Evolutionary conservation across 495 filamentous ascomycete genomes (phyloP), one percentile per base, ranked within the genome.

Genomic region (Patellaria atrata): DNA sequence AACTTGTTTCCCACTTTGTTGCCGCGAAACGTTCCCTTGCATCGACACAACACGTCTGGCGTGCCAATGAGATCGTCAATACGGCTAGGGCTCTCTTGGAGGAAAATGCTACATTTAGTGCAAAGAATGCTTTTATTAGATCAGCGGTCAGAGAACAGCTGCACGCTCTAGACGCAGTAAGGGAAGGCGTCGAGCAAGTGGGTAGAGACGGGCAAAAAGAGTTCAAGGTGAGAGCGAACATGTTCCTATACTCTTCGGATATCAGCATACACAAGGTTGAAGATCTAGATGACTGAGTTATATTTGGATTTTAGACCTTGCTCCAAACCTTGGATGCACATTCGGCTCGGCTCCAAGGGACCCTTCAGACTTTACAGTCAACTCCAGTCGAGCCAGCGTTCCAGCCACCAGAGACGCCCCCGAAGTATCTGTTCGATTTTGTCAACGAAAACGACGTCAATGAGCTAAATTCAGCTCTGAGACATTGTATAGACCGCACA

Each of bases 21-120:
- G 77, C 76, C 25, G 81, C 91, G 3, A 97, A 96, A 59, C 73
- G 82, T 17, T 86, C 87, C 5, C 71, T 97, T 2, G 79, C 80
- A n/a, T 84, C 82, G 2, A 82, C 87, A 45, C 69, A 60, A 29
- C 74, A 85, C 43, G 83, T 94, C 25, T 75, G 76, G 56, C 81
- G 82, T 26, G 89, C 87, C 38, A 82, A 91, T 50, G 77, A 87
- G 46, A 75, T 97, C 23, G 80, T 89, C 27, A 81, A 72, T 23
- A 59, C 71, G 6, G 79, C 84, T 17, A 75, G 84, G 26, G 61
- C 67, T 16, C 68, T 80, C 16, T 59, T 94, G 36, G 82, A 93
- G 51, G 76, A 86, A 44, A 79, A 77, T 38, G 79, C 83, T 21
- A 62, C 85, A 6, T 69, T 87, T 9, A 68, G 64, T 23, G 82